phyloP scores from a whole-genome alignment of 2,329 filamentous ascomycete genomes.

The Fusarium hostae region DNA sequence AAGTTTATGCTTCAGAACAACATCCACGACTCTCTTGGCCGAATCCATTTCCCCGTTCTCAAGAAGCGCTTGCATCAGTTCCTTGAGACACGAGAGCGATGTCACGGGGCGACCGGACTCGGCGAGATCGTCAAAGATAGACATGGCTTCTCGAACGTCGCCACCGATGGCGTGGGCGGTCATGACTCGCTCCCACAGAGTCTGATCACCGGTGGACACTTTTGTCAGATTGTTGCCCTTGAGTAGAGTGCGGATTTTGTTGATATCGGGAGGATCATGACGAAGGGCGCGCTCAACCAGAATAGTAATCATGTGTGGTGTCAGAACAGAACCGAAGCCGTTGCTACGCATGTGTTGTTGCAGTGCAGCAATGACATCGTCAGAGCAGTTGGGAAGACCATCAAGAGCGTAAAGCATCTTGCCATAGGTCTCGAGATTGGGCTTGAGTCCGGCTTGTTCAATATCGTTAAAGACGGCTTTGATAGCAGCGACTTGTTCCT shows the following conservation, averaged over 20 bases:
- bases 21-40: constrained; percentile 49
- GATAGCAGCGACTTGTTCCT: constrained; percentile 65
- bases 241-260: constrained; percentile 70
- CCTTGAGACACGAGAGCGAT: constrained; percentile 55
- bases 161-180: constrained; percentile 70
- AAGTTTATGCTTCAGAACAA: constrained; percentile 46
- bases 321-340: constrained; percentile 64
- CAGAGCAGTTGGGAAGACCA: constrained; percentile 51
- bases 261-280: constrained; percentile 66
- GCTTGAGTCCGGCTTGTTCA: constrained; percentile 63
- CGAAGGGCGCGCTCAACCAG: constrained; percentile 75
- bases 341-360: constrained; percentile 69
- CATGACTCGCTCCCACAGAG: constrained; percentile 77
- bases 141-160: constrained; percentile 61
- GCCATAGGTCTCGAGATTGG: constrained; percentile 73
- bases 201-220: constrained; percentile 60
- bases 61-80: constrained; percentile 54
- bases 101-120: constrained; percentile 54
- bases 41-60: constrained; percentile 37
- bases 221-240: constrained; percentile 60
- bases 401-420: constrained; percentile 71
- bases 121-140: constrained; percentile 59
- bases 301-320: constrained; percentile 78
- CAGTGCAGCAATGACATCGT: constrained; percentile 67
- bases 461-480: constrained; percentile 68